Conservation (phyloP, 2,329 filamentous ascomycete species). For the Aspergillus sp. region DNA sequence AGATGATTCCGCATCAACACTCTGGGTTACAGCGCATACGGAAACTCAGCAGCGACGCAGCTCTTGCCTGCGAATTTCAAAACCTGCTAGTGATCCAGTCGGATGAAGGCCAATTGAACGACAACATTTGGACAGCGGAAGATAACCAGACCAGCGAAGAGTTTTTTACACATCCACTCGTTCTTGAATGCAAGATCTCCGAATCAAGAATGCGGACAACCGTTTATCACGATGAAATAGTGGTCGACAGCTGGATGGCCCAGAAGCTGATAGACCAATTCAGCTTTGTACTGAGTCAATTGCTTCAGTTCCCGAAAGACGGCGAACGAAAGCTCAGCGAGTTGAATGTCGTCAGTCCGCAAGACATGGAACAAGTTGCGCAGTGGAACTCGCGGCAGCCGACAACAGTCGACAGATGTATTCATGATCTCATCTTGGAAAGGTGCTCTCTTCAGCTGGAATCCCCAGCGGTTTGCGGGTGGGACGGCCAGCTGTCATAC, state of each 20-base stretch:
- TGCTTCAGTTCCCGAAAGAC: constrained; percentile 17
- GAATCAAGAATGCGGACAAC: constrained; percentile 49
- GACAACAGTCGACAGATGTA: constrained; percentile 17
- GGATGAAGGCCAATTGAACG: constrained; percentile 14
- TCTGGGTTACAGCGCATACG: constrained; percentile 47
- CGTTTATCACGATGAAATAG: constrained; percentile 57
- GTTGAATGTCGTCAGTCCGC: constrained; percentile 23
- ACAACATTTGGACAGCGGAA: constrained; percentile 21
- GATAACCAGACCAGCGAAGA: constrained; percentile 49
- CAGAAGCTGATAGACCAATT: constrained; percentile 48
- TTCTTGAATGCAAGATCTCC: constrained; percentile 53
- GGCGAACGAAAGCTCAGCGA: constrained; percentile 16
- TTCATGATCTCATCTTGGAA: constrained; percentile 25
- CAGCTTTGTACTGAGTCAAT: constrained; percentile 23
- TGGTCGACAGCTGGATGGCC: constrained; percentile 44
- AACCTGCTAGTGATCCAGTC: constrained; percentile 39
- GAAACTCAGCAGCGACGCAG: constrained; percentile 41
- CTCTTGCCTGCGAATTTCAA: constrained; percentile 38
- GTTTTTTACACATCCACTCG: constrained; percentile 52
- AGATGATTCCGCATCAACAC: constrained; percentile 57
- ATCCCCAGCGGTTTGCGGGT: constrained; percentile 25
- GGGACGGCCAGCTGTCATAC: constrained; percentile 28
- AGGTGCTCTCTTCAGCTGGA: constrained; percentile 16
- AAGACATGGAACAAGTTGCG: constrained; percentile 24
- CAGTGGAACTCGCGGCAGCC: constrained; percentile 23